Conservation (phyloP, 2,329 filamentous ascomycete species). For the Botryosphaeria dothidea region DNA sequence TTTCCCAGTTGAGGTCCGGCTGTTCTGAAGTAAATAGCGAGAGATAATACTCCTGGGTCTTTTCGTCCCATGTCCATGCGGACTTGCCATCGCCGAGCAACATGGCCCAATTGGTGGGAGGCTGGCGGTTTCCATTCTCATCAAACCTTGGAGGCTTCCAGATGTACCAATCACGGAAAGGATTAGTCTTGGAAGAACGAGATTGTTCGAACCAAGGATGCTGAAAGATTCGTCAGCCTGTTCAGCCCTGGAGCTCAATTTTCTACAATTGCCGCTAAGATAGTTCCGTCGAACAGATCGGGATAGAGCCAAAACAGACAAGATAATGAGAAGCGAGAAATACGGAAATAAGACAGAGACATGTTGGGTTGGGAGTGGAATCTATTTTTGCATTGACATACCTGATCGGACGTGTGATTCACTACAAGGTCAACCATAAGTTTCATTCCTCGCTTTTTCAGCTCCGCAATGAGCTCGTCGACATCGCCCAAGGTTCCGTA, state of each 20-base stretch:
- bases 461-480: slow-evolving; percentile 60
- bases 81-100: slow-evolving; percentile 41
- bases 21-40: slow-evolving; percentile 49
- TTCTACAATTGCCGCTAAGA: too few relatives aligned
- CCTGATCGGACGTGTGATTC: slow-evolving; percentile 70
- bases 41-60: slow-evolving; percentile 49
- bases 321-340: too few relatives aligned
- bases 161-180: slow-evolving; percentile 72
- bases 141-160: slow-evolving; percentile 63
- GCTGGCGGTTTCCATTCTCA: slow-evolving; percentile 53
- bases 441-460: slow-evolving; percentile 65
- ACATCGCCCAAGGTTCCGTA: slow-evolving; percentile 70
- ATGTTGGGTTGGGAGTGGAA: too few relatives aligned
- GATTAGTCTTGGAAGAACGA: slow-evolving; percentile 59
- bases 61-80: slow-evolving; percentile 49
- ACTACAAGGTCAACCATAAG: slow-evolving; percentile 75
- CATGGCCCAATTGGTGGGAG: slow-evolving; percentile 57
- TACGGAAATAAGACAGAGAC: too few relatives aligned
- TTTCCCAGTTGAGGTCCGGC: slow-evolving; percentile 53
- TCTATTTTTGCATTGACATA: background rate
- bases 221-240: slow-evolving; percentile 33
- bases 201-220: slow-evolving; percentile 73
- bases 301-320: too few relatives aligned
- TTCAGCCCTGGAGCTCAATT: background rate
- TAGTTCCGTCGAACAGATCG: too few relatives aligned